phyloP scores from a whole-genome alignment of 1,284 basidiomycete genomes.

The Ceratobasidium sp. region DNA sequence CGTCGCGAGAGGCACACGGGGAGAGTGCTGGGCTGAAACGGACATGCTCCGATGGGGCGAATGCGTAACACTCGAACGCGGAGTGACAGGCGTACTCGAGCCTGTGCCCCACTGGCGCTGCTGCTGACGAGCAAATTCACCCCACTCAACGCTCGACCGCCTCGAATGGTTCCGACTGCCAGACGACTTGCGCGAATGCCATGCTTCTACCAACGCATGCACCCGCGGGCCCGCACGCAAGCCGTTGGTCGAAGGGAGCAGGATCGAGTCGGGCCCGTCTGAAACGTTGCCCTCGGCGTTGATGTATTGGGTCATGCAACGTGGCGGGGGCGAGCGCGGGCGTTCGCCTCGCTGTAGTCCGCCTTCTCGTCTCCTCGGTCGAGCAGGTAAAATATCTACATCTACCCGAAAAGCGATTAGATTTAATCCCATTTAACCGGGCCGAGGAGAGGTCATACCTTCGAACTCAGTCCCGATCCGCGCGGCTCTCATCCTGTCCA shows the following conservation, averaged over 20 bases:
- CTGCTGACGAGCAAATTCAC: conserved; percentile 21
- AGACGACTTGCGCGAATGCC: conserved; percentile 26
- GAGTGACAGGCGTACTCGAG: conserved; percentile 15
- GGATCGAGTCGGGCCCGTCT: conserved; percentile 61
- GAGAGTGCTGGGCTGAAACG: conserved; percentile 23
- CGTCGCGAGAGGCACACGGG: not conserved
- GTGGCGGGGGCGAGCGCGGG: conserved; percentile 36
- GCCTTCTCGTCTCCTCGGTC: not conserved
- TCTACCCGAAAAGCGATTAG: conserved; percentile 50
- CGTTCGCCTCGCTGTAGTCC: conserved; percentile 38
- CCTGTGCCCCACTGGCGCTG: not conserved
- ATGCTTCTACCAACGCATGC: conserved; percentile 52
- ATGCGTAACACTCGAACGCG: not conserved
- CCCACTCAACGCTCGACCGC: conserved; percentile 21
- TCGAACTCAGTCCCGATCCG: conserved; percentile 56
- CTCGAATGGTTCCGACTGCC: conserved; percentile 21
- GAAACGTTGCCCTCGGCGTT: conserved; percentile 59
- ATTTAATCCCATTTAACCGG: conserved; percentile 69
- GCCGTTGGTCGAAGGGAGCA: conserved; percentile 78
- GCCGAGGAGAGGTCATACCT: conserved; percentile 61
- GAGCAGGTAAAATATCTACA: conserved; percentile 56
- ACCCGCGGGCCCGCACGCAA: conserved; percentile 64
- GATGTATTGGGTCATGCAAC: conserved; percentile 43
- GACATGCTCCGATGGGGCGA: conserved; percentile 22
- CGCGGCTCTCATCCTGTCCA: conserved; percentile 49